phyloP scores from a whole-genome alignment of 1,284 basidiomycete species.

The Boletus semigastroideus region DNA sequence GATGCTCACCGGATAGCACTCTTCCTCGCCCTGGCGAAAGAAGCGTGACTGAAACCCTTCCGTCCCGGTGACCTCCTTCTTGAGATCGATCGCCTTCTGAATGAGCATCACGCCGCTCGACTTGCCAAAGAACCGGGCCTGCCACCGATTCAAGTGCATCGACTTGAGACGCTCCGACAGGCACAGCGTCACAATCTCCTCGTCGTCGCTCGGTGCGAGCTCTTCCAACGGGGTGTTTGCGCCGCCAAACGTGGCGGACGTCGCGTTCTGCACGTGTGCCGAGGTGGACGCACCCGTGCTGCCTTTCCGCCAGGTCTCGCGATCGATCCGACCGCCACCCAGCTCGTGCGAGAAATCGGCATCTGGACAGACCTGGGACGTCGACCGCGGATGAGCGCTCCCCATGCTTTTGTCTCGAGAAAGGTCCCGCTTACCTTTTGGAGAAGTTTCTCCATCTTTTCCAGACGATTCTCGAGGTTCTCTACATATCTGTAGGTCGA shows the following conservation, averaged over 20 bases:
- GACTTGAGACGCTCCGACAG: constrained; percentile 25
- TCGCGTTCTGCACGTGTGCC: constrained; percentile 9
- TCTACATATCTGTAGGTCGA: constrained; percentile 65
- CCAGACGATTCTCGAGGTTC: constrained; percentile 66
- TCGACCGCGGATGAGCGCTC: background rate
- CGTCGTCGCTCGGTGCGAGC: constrained; percentile 36
- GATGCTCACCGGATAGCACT: constrained; percentile 39
- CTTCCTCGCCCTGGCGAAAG: constrained; percentile 27
- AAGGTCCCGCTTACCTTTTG: constrained; percentile 44
- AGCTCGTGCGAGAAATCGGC: constrained; percentile 50
- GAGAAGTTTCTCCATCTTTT: constrained; percentile 70
- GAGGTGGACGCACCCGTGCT: constrained; percentile 17
- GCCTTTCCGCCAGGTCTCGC: constrained; percentile 41
- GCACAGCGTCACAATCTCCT: constrained; percentile 25
- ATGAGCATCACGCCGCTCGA: constrained; percentile 69
- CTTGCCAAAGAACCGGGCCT: constrained; percentile 67
- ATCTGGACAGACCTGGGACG: constrained; percentile 46
- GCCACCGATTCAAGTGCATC: constrained; percentile 27
- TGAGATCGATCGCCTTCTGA: constrained; percentile 63
- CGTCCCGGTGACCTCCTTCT: constrained; percentile 52
- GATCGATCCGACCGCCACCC: constrained; percentile 31
- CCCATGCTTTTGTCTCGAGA: too few relatives aligned
- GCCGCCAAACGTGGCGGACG: constrained; percentile 8
- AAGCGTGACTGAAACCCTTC: constrained; percentile 4
- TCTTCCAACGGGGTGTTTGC: constrained; percentile 20